Evolutionary conservation across 306 rosid genomes (phyloP), one percentile per base, ranked within the genome.

Genomic region (Fragaria vesca): DNA sequence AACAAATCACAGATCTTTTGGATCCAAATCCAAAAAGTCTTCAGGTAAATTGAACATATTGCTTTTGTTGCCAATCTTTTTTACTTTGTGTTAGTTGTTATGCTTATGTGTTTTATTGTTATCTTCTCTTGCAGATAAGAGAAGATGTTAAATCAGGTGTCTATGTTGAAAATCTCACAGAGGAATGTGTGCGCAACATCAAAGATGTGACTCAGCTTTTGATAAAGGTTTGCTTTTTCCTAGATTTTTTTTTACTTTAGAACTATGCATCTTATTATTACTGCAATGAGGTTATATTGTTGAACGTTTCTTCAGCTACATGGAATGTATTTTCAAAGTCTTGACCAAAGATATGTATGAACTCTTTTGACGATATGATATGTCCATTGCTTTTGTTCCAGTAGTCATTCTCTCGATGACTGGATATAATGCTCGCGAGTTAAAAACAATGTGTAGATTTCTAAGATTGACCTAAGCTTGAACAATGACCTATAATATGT

Each of bases 61-160:
- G 58, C 15, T 68, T 50, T 16, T 55, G 60, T 66, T 61, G 71
- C 72, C 83, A 30, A 10, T 69, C 28, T 71, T 36, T 42, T 75
- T 30, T 76, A 57, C 66, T 40, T 32, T 8, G 57, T 69, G 17
- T 74, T 43, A 77, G 43, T 42, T 72, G 76, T 60, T 76, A 18
- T 84, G 77, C 57, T 74, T 38, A 71, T 21, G 15, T 52, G 6
- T 61, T 60, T 76, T 72, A 71, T 65, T n/a, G 3, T 81, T 21
- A 43, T 83, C 71, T 46, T 38, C 38, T 57, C 57, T 75, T 74
- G 69, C 94, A 96, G 98, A 89, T 96, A 58, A 86, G 99, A 83
- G 99, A 96, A 90, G 99, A 93, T 84, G 99, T 96, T 77, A 96
- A 93, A 86, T 91, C 98, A 84, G 99, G 99, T 75, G 94, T 96